Base-by-base conservation (phyloP, 495 filamentous ascomycete species). In the Chlorociboria aeruginascens region DNA sequence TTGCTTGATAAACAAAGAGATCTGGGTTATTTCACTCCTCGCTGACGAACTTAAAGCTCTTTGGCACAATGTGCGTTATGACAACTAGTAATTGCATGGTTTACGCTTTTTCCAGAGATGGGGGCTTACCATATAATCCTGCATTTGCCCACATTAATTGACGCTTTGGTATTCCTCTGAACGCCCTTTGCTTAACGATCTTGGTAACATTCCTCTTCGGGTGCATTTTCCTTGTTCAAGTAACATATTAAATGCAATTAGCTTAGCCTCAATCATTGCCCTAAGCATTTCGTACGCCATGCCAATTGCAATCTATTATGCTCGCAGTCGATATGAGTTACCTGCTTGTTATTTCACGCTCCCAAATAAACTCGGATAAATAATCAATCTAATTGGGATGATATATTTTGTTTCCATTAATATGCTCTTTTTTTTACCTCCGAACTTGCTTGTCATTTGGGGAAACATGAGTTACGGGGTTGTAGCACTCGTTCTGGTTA, bases 21-120 rank as follows among this genome's bases (percentile, higher is more conserved):
- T 6, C 10, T 14, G 77, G 75, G 37, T 78, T 88, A n/a, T n/a
- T n/a, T n/a, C n/a, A n/a, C n/a, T n/a, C n/a, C 58, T 83, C 85
- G 0, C 68, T 88, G 14, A 61, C 81, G 12, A 87, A 82, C 56
- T 73, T 86, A 46, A n/a, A n/a, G n/a, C 61, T 89, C 0, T 86
- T 89, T 55, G 81, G 82, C 7, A 72, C 75, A 2, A 83, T 71
- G 2, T 77, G 72, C 11, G 79, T 88, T 53, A 83, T 86, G 81
- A 85, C 83, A 3, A 87, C 85, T 8, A 79, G 76, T 43, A 82
- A 74, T 49, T 78, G 85, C 10, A 86, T 89, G 81, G 76, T 78
- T 29, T 88, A 82, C 50, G 83, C 84, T 1, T 89, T 89, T 53
- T 78, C 77, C 28, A 38, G 83, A 52, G 84, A 88, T 53, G 74